Evolutionary conservation across 164 flowering plant species (phyloP).

Genomic region (Sextonia rubra): DNA sequence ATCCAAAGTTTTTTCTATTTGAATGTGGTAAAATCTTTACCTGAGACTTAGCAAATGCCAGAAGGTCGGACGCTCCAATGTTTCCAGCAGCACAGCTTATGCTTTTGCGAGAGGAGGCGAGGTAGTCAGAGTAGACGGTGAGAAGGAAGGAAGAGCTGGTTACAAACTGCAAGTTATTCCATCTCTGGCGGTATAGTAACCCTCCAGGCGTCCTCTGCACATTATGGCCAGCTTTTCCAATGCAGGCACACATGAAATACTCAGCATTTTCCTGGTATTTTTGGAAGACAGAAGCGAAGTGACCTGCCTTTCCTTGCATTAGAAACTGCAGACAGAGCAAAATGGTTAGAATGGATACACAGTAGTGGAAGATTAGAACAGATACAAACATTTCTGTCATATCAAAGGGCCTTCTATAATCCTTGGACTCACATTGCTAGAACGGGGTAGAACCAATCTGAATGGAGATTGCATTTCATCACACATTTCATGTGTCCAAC

Average conservation of each 20-base stretch:
- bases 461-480: background rate
- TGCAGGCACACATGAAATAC: slow-evolving; percentile 75
- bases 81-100: slow-evolving; percentile 47
- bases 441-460: background rate
- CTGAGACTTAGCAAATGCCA: slow-evolving; percentile 78
- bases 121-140: slow-evolving; percentile 82
- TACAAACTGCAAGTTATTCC: slow-evolving; percentile 96
- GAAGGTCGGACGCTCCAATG: slow-evolving; percentile 53
- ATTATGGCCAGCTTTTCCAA: slow-evolving; percentile 67
- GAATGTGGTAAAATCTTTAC: slow-evolving; percentile 19
- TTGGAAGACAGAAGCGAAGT: slow-evolving; percentile 43
- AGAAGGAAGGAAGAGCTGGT: slow-evolving; percentile 80
- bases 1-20: too few species aligned
- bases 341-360: background rate
- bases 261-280: slow-evolving; percentile 75
- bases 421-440: background rate
- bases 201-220: slow-evolving; percentile 89
- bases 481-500: background rate
- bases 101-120: slow-evolving; percentile 48
- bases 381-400: too few species aligned
- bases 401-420: too few species aligned
- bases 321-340: slow-evolving; percentile 43
- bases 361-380: background rate
- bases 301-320: slow-evolving; percentile 75
- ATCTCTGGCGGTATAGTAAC: slow-evolving; percentile 73